These are phyloP conservation scores for Beauveria sp. DNA, from an alignment of 2,329 filamentous ascomycete genomes.

Conservation along the genomic window DNA sequence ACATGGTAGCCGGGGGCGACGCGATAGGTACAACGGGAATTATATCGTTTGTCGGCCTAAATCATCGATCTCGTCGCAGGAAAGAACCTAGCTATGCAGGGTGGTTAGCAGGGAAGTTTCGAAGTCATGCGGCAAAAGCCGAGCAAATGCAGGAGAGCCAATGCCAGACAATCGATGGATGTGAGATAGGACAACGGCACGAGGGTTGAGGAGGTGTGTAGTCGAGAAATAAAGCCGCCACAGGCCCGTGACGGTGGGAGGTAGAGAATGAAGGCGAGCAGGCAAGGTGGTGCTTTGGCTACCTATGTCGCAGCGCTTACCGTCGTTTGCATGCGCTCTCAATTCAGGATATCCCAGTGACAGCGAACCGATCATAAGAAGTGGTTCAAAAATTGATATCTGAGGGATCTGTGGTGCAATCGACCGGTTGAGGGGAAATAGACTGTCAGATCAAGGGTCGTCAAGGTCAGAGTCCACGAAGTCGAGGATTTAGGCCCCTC, in stretches of 20 bases:
- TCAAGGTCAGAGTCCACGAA: background rate
- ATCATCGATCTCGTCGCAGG: slow-evolving; percentile 11
- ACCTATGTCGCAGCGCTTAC: slow-evolving; percentile 4
- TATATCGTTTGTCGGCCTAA: background rate
- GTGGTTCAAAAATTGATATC: background rate
- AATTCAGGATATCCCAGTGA: background rate
- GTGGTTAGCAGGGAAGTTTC: background rate
- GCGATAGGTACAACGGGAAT: background rate
- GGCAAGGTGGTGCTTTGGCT: background rate
- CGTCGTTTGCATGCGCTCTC: background rate
- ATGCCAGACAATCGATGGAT: background rate
- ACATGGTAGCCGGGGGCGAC: slow-evolving; percentile 49
- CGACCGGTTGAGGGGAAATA: background rate
- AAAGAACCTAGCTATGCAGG: slow-evolving; percentile 4
- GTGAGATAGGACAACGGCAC: background rate
- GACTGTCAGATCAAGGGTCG: slow-evolving; percentile 1
- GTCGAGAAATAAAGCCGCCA: background rate
- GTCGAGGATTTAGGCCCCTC: slow-evolving; percentile 10
- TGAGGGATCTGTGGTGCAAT: background rate
- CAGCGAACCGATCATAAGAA: background rate
- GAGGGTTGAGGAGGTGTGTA: background rate
- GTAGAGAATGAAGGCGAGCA: slow-evolving; percentile 1
- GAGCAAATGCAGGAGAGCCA: background rate
- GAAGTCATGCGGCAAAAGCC: background rate
- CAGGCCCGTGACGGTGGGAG: background rate